Evolutionary conservation across 2,329 filamentous ascomycete species (phyloP), one percentile per base, ranked within the genome.

Genomic region (Thermothelomyces thermophilus): DNA sequence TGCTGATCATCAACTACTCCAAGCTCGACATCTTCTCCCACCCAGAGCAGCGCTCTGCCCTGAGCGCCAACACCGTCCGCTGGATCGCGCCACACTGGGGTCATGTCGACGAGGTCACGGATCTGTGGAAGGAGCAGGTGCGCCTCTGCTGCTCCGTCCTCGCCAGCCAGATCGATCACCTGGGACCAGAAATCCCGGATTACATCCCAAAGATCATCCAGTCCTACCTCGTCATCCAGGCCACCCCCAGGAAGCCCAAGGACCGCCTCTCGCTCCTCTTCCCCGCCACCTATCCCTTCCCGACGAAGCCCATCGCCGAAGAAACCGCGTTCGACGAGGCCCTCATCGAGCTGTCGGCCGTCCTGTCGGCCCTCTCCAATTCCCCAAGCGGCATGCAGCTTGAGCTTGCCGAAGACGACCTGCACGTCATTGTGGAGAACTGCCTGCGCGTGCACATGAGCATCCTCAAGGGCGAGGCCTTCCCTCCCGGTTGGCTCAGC

Each of bases 11-110:
- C 65, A 93, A 96, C 66, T 91, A 95, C 64, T 87, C 86, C 24
- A 84, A 84, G 55, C 73, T 95, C 5, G 82, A 87, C 22, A 75
- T 95, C 19, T 97, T 97, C 68, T 78, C 84, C 9, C 75, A 84
- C n/a, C 77, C 83, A 0, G 86, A 91, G 52, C 86, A 91, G 57
- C 79, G 84, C 58, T 78, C 82, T 24, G 82, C 82, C 11, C 74
- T 96, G 41, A 81, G 86, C 53, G 79, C 84, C 40, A 94, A 90
- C 62, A 96, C 90, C 3, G 83, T 90, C 39, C 76, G 86, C 54
- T 98, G 93, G 93, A 83, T 98, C 51, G 83, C 84, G 11, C 90
- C 91, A 3, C 90, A 97, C 66, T 98, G 93, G 93, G 91, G 91
- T 11, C 80, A 82, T 54, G 80, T 77, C 0, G 76, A 80, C 3